phyloP scores from a whole-genome alignment of 106 monocot species.

The Iris macrosiphon region DNA sequence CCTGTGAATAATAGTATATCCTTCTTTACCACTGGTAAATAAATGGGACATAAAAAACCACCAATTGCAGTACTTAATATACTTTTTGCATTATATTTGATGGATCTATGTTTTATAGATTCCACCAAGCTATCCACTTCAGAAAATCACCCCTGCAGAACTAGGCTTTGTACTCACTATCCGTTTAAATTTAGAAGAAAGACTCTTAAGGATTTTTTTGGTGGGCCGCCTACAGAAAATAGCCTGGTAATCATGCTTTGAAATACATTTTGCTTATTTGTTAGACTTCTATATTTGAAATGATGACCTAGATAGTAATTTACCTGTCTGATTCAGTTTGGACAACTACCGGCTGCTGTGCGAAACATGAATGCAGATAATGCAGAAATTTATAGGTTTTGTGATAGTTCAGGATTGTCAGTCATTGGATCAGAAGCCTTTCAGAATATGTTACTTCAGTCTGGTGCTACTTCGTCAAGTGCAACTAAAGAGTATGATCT shows the following conservation, averaged over 20 bases:
- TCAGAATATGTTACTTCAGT: conserved; percentile 48
- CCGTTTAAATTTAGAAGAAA: conserved; percentile 49
- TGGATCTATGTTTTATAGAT: conserved; percentile 33
- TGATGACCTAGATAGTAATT: not conserved
- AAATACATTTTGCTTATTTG: conserved; percentile 7
- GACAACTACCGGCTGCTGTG: conserved; percentile 40
- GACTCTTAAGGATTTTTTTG: conserved; percentile 60
- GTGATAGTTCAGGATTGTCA: conserved; percentile 7
- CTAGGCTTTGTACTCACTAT: conserved; percentile 47
- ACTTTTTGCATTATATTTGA: conserved; percentile 3
- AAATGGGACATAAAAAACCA: not conserved
- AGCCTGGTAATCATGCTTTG: conserved; percentile 31
- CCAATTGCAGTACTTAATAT: not conserved
- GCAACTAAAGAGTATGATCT: conserved; percentile 71
- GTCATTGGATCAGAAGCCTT: conserved; percentile 44
- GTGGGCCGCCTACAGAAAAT: conserved; percentile 27
- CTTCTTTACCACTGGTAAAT: conserved; percentile 35
- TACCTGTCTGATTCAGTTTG: conserved; percentile 20
- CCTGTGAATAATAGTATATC: conserved; percentile 42
- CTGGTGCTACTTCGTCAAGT: conserved; percentile 55
- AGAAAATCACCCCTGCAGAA: conserved; percentile 30
- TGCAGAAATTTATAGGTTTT: conserved; percentile 53
- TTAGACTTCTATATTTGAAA: not conserved
- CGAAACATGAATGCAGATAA: conserved; percentile 50
- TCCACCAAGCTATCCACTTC: conserved; percentile 26